phyloP scores from a whole-genome alignment of 176 grass and related monocot species.

The Zoysia japonica region DNA sequence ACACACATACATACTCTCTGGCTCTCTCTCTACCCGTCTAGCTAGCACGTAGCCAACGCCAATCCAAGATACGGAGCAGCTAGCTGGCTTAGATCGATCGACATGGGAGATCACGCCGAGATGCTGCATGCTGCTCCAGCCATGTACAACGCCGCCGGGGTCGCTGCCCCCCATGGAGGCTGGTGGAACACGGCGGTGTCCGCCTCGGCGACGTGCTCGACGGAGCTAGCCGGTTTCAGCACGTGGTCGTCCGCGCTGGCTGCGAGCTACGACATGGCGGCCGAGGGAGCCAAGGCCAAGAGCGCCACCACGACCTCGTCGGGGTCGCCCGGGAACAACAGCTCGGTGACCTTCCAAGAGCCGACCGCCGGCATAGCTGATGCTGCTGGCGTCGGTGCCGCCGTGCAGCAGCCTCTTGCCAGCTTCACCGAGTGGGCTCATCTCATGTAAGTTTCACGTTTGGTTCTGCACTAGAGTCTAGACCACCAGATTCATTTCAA shows the following conservation, averaged over 20 bases:
- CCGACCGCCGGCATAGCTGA: conserved; percentile 28
- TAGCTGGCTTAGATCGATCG: not conserved
- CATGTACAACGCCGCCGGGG: conserved; percentile 42
- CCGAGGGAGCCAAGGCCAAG: conserved; percentile 39
- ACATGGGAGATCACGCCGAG: conserved; percentile 55
- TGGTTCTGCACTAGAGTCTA: not conserved
- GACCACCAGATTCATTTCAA: not conserved
- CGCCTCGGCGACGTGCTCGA: conserved; percentile 41
- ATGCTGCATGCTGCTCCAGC: conserved; percentile 57
- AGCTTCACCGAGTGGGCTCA: conserved; percentile 48
- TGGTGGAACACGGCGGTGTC: conserved; percentile 48
- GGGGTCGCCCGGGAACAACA: conserved; percentile 55
- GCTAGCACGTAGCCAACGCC: not conserved
- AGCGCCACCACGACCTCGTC: conserved; percentile 50
- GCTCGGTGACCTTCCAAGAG: conserved; percentile 63
- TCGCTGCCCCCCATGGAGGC: conserved; percentile 15
- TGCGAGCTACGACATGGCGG: conserved; percentile 34
- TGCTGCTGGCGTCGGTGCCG: not conserved
- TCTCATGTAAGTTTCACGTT: conserved; percentile 44
- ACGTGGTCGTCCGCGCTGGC: conserved; percentile 40
- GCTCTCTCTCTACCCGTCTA: not conserved
- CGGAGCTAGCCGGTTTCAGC: conserved; percentile 43
- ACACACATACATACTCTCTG: not conserved
- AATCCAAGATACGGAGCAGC: conserved; percentile 30
- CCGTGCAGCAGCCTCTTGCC: conserved; percentile 1